Evolutionary conservation across 257 asterid species (phyloP).

Genomic region (Solanum bulbocastanum): DNA sequence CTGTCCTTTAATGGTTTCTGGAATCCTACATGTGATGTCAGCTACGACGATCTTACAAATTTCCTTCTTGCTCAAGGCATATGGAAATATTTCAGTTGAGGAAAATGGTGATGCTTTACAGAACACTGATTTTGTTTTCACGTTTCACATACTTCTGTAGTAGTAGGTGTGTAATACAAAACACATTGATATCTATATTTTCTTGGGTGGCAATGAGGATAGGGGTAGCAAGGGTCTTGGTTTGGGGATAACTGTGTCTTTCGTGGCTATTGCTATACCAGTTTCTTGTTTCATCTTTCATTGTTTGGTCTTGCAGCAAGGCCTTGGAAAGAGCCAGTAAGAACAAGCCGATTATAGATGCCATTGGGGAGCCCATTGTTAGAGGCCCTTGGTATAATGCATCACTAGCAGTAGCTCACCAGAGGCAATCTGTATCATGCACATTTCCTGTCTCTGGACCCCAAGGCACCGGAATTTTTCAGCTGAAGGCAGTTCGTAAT

Average conservation of each 20-base stretch:
- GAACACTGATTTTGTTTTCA: too few species aligned
- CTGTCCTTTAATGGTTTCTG: not conserved
- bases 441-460: conserved; percentile 96
- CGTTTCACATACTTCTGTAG: too few species aligned
- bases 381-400: conserved; percentile 99
- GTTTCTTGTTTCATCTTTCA: not conserved
- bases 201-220: not conserved
- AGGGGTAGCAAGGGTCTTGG: not conserved
- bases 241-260: not conserved
- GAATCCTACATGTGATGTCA: not conserved
- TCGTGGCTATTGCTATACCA: not conserved
- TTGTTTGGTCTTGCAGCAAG: conserved; percentile 49
- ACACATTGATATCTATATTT: not conserved
- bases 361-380: conserved; percentile 84
- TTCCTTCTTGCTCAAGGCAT: not conserved
- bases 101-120: not conserved
- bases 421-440: conserved; percentile 83
- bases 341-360: conserved; percentile 49
- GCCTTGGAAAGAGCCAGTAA: conserved; percentile 89
- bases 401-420: conserved; percentile 85
- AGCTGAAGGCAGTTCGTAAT: conserved; percentile 82
- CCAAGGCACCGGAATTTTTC: conserved; percentile 83
- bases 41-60: not conserved
- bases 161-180: not conserved
- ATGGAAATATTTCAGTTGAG: not conserved